These are phyloP conservation scores for Taxawa tesnikishii DNA, from an alignment of 2,329 filamentous ascomycete genomes.

Conservation along the genomic window DNA sequence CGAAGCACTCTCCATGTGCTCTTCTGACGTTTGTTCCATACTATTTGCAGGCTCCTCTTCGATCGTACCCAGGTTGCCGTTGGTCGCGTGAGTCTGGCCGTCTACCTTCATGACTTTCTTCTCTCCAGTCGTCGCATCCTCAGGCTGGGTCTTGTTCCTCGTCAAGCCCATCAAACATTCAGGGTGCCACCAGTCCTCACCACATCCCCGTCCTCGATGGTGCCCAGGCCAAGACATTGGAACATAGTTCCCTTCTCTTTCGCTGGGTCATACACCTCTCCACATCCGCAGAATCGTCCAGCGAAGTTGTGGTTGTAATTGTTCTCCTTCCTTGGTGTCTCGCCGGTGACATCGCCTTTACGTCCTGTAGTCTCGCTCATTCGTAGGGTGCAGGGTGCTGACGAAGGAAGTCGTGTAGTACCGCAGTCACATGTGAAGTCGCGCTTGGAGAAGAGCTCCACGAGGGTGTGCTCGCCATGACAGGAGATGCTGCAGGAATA, in stretches of 20 bases:
- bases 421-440: slow-evolving; percentile 96
- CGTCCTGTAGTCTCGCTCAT: slow-evolving; percentile 59
- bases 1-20: slow-evolving; percentile 29
- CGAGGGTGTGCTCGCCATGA: slow-evolving; percentile 86
- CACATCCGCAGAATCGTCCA: slow-evolving; percentile 85
- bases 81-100: slow-evolving; percentile 8
- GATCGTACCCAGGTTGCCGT: slow-evolving; percentile 13
- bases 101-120: slow-evolving; percentile 9
- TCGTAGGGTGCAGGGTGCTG: slow-evolving; percentile 64
- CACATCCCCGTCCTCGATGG: slow-evolving; percentile 75
- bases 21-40: slow-evolving; percentile 28
- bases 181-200: slow-evolving; percentile 96
- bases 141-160: slow-evolving; percentile 54
- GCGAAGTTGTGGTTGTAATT: slow-evolving; percentile 93
- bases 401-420: slow-evolving; percentile 58
- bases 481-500: slow-evolving; percentile 96
- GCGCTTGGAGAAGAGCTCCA: slow-evolving; percentile 91
- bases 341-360: slow-evolving; percentile 65
- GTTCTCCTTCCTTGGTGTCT: slow-evolving; percentile 61
- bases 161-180: slow-evolving; percentile 78
- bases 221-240: slow-evolving; percentile 80
- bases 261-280: slow-evolving; percentile 75
- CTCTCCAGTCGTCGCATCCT: slow-evolving; percentile 6
- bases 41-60: slow-evolving; percentile 23
- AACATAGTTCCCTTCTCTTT: slow-evolving; percentile 97